Evolutionary conservation across 1,284 basidiomycete species (phyloP), one percentile per base, ranked within the genome.

Genomic region (Moesziomyces antarcticus): DNA sequence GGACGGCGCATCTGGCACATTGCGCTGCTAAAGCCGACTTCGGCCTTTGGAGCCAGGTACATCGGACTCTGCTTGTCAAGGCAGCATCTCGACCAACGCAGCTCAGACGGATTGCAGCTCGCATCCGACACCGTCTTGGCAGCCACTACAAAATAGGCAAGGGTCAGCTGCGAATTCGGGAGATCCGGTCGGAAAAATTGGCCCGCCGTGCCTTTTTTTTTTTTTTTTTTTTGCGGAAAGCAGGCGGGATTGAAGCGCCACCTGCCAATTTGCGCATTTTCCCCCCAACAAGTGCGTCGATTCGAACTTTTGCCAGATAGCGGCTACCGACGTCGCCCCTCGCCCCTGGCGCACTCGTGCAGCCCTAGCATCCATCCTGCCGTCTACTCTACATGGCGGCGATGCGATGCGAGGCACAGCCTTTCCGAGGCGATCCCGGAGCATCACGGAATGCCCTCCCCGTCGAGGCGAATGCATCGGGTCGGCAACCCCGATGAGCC

Each of bases 211-310:
- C 14, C 6, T n/a, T 5, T 40, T 37, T 21, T 25, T 50, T 16
- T 14, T 16, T 40, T 18, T 4, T 40, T 37, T 18, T 18, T 16
- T 37, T 14, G 10, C 14, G 16, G 6, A 16, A 16, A 35, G 3
- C 35, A 35, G 13, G 35, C 48, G 48, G 22, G 35, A 35, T 21
- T 25, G 40, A 14, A 46, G 14, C 14, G 24, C 52, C 25, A 35
- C 52, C 51, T 54, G 52, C 52, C 52, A 46, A 54, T 21, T 37
- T 54, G 43, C 43, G 52, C 52, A 40, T n/a, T 25, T 11, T 9
- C 6, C 47, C 52, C 52, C 52, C 52, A 54, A 54, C 52, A 54
- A 54, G 30, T 35, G 25, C 16, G n/a, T 25, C 40, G 42, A 47
- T 24, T 45, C n/a, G 30, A 47, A 46, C 27, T 35, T 45, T 45